These are phyloP conservation scores for Lactarius quietus DNA, from an alignment of 768 basidiomycete species.

Conservation along the genomic window DNA sequence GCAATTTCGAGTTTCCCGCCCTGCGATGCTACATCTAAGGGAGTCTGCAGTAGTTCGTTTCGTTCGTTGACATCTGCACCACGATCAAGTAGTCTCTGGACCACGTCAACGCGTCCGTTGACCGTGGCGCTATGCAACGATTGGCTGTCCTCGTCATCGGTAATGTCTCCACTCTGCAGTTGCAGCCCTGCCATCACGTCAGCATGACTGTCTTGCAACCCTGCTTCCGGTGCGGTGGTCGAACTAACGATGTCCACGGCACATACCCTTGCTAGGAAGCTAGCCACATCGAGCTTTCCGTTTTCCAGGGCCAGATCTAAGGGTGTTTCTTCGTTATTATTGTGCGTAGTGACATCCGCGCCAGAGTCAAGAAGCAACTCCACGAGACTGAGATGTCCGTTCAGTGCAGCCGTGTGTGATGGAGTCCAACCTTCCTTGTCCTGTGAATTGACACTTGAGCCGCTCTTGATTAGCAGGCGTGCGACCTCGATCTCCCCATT, in stretches of 20 bases:
- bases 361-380: background rate
- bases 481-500: background rate
- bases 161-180: fast-evolving
- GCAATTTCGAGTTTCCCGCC: background rate
- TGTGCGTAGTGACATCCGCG: background rate
- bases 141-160: background rate
- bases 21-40: background rate
- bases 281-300: background rate
- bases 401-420: background rate
- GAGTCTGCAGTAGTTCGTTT: background rate
- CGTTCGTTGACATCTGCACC: background rate
- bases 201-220: background rate
- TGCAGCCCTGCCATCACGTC: background rate
- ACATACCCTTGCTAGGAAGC: background rate
- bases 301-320: background rate
- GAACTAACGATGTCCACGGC: background rate
- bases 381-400: background rate
- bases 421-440: background rate
- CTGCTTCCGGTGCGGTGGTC: no score
- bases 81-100: background rate
- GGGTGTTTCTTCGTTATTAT: background rate
- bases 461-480: background rate
- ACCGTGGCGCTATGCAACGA: background rate
- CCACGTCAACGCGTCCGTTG: background rate
- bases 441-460: background rate